A percentile compares a stretch with the other conserved stretches of the same genome.
phyloP scores from a whole-genome alignment of 331 rosid species.

The Pyrus hybrid region DNA sequence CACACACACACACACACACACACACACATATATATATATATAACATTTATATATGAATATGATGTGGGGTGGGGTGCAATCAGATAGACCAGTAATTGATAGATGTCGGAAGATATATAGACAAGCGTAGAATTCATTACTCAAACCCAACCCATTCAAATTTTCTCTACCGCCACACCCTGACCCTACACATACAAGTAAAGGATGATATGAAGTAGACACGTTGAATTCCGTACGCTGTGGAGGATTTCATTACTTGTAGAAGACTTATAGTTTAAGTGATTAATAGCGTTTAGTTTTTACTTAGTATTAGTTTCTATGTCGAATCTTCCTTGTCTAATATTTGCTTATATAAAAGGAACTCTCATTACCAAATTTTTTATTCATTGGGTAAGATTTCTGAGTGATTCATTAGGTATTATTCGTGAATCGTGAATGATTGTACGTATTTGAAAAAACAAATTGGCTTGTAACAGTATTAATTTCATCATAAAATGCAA shows the following conservation, averaged over 20 bases:
- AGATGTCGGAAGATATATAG: background rate
- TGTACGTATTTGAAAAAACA: background rate
- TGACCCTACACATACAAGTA: too few species aligned
- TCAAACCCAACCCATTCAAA: too few species aligned
- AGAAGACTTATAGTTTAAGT: background rate
- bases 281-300: background rate
- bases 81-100: background rate
- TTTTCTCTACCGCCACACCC: too few species aligned
- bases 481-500: background rate
- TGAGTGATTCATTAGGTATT: background rate
- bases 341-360: background rate
- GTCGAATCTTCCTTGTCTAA: background rate
- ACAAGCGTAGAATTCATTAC: background rate
- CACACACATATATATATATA: too few species aligned
- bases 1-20: too few species aligned
- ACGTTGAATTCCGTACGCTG: too few species aligned
- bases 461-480: background rate
- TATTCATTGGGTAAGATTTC: accelerated
- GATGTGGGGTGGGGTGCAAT: background rate
- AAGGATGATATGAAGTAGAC: too few species aligned
- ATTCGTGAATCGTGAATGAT: too few species aligned
- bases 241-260: too few species aligned
- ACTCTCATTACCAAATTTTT: too few species aligned
- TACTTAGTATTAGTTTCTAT: too few species aligned
- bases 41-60: too few species aligned